Evolutionary conservation across 176 grass and related monocot genomes (phyloP), one percentile per base, ranked within the genome.

Genomic region (Eleusine indica): DNA sequence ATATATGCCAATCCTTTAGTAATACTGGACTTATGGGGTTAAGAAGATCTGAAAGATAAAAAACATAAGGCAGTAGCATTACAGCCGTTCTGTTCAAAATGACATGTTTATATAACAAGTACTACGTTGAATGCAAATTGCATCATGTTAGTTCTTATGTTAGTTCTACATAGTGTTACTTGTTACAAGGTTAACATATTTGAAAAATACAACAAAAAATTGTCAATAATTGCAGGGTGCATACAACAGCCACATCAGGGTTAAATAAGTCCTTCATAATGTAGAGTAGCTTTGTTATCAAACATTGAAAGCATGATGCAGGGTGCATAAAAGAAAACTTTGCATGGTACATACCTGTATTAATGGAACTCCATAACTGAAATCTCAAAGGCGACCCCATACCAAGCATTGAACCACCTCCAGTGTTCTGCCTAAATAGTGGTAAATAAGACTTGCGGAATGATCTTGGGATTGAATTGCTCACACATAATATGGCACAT

Each of bases 361-460:
- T 94, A 75, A 96, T 94, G 70, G 86, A 83, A 86, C 84, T 94
- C 96, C 96, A 95, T 46, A 90, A 78, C 65, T 94, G 87, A 74
- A 97, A 94, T 74, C 88, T 92, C 74, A 99, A 96, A 80, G 91
- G 89, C 0, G 84, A 89, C 38, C 87, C 83, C 39, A 86, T 79
- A 77, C 80, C 84, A 76, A 90, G 91, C 46, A 88, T 85, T 71
- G 89, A 95, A 84, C 74, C 86, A 29, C 77, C 81, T 77, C 69
- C 80, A 38, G 49, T 90, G 70, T 72, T 92, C 46, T 88, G 80
- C 83, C 96, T 90, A 83, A 92, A 90, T 88, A 99, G 68, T 54
- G 93, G 87, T 82, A 99, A 84, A 75, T 91, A 99, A 38, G 89
- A 82, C 53, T 91, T 92, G 65, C 96, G 89, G 86, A 94, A 87